Percentiles rank a stretch among this genome's conserved stretches.
These are phyloP conservation scores for Selaginella moellendorffii DNA, from an alignment of 75 land plant species.

Conservation along the genomic window DNA sequence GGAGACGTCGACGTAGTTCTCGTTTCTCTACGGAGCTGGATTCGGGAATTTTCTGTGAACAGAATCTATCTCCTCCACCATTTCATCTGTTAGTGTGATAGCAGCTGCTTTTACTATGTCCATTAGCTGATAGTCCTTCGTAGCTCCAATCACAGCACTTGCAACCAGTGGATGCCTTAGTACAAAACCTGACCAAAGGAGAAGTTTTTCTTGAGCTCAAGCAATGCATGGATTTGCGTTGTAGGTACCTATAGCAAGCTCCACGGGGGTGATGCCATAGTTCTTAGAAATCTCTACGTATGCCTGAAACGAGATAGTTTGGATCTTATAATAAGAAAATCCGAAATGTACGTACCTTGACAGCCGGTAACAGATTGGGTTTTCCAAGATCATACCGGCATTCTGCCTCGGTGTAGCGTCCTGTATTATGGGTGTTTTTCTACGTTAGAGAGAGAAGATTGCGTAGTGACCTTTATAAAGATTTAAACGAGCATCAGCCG, in stretches of 20 bases:
- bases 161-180: slow-evolving; percentile 64
- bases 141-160: slow-evolving; percentile 67
- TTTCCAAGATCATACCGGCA: slow-evolving; percentile 55
- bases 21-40: slow-evolving; percentile 67
- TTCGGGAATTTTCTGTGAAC: slow-evolving; percentile 51
- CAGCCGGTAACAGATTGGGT: slow-evolving; percentile 30
- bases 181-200: slow-evolving; percentile 47
- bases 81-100: slow-evolving; percentile 35
- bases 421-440: slow-evolving; percentile 18
- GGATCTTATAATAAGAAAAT: slow-evolving; percentile 8
- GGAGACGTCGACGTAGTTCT: too few species aligned
- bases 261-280: slow-evolving; percentile 43
- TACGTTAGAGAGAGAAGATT: not conserved
- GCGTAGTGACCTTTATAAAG: slow-evolving; percentile 44
- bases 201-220: not conserved
- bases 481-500: slow-evolving; percentile 56
- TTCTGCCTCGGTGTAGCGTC: slow-evolving; percentile 79
- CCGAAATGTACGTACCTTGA: slow-evolving; percentile 23
- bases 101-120: slow-evolving; percentile 40
- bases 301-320: slow-evolving; percentile 27
- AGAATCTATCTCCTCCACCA: slow-evolving; percentile 39
- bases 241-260: slow-evolving; percentile 61
- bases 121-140: slow-evolving; percentile 49
- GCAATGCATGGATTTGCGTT: not conserved
- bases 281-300: slow-evolving; percentile 39